Evolutionary conservation across 306 rosid species (phyloP), one percentile per base, ranked within the genome.

Genomic region (Glycine tomentella): DNA sequence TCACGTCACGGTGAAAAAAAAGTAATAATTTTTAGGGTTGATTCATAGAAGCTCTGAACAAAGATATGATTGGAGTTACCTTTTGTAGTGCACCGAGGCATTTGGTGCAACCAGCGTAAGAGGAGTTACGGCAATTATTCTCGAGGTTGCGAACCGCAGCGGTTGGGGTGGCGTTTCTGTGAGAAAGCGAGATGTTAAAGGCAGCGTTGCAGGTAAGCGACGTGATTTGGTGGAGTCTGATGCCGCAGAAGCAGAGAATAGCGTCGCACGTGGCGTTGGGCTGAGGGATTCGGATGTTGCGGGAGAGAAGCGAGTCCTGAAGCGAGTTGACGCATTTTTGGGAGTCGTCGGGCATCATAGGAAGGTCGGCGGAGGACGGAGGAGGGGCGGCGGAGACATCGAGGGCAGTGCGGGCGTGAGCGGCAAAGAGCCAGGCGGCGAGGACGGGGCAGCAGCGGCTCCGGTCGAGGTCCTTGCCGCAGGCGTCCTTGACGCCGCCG

Each of bases 291-390:
- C 94, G 70, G 12, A 95, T 92, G 66, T 92, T 87, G 4, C 98
- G 90, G 55, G 71, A 80, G 31, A 87, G 45, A 0, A 95, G 82
- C 57, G 98, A 95, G 65, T 84, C 87, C 20, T 95, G 99, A 8
- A 95, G 90, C 40, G 99, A 87, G 90, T 93, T 91, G 3, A 92
- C 99, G 25, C 99, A 95, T 74, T 90, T 93, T 82, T 95, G 99
- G 5, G 99, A 91, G 88, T 95, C 99, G 74, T 95, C 97, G 5
- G 99, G 99, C 93, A 85, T 93, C 94, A 95, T 95, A 3, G 99
- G 99, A 0, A 86, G 88, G 49, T 95, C 98, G 0, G 78, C 74
- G 6, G 40, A 90, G 9, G 91, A 5, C 0, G 94, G 91, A 0
- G 90, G 76, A 0, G 96, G 87, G 0, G 90, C 82, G 2, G 72